Evolutionary conservation across 164 flowering plant genomes (phyloP), one percentile per base, ranked within the genome.

Genomic region (Umbellularia californica): DNA sequence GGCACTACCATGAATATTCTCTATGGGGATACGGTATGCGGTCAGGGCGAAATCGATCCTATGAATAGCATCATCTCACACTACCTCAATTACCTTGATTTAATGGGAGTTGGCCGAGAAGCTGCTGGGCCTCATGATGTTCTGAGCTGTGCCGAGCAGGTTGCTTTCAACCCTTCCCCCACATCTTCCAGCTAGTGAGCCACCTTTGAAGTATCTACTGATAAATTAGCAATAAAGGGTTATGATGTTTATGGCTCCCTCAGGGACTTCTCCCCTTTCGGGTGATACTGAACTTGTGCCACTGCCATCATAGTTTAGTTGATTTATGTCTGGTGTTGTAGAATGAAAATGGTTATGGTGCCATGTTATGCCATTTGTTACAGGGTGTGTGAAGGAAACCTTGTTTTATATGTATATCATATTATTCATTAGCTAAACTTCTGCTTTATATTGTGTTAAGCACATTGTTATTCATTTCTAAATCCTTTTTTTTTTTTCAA

Each of bases 1-100:
- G 98, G 98, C 5, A n/a, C 87, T 75, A 91, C 98, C 51, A 92
- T 94, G 92, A 92, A 92, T 76, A 6, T 94, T 74, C 88, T 94
- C 5, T 91, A 92, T 55, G 95, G 93, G 1, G 97, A 92, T 27
- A 28, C 0, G 15, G 78, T 79, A 3, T 94, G 98, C 60, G 93
- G 96, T 7, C 85, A 89, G 72, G 98, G 95, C 58, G 90, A 88
- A 51, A 55, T 79, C 11, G 94, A 90, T 71, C 28, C 82, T 72
- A 92, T 92, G 97, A 91, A 90, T 85, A 85, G 58, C 82, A 84
- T 91, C 47, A 41, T 91, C 69, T 90, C 97, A 13, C 97, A 92
- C 74, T 92, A 88, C 80, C 86, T 62, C 2, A 83, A 90, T 73
- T 94, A 92, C 83, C 90, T 90, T 76, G 97, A 92, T 82, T 76